A percentile compares a stretch with the other conserved stretches of the same genome.
These are phyloP conservation scores for Fusarium napiforme DNA, from an alignment of 2,329 filamentous ascomycete genomes.

Conservation along the genomic window DNA sequence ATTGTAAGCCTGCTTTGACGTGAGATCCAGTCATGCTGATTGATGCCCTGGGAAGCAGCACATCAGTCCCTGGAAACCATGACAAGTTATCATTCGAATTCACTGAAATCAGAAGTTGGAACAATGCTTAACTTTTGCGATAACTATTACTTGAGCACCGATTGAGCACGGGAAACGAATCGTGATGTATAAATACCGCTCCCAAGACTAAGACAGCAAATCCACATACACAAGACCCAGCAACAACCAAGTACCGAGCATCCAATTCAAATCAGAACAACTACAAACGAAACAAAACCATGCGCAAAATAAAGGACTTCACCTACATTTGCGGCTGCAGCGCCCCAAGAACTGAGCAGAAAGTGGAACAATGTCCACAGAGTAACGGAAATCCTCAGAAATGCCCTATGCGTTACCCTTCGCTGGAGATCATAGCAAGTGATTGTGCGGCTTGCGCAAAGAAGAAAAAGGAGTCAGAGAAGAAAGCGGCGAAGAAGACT, in stretches of 20 bases:
- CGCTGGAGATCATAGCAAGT: background rate
- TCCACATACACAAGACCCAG: background rate
- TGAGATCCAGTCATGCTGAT: background rate
- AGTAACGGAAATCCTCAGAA: background rate
- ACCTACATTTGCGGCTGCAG: background rate
- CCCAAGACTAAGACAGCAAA: no score
- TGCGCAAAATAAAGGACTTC: background rate
- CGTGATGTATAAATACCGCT: background rate
- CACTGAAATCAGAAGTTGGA: background rate
- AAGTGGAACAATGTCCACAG: background rate
- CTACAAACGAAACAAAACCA: background rate
- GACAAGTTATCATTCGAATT: background rate
- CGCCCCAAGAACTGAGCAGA: background rate
- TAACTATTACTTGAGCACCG: background rate
- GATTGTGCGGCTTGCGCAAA: background rate
- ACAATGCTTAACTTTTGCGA: background rate
- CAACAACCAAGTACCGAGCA: background rate
- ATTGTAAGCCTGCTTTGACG: rapidly evolving
- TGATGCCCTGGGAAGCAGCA: background rate
- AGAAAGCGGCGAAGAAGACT: background rate
- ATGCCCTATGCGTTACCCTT: background rate
- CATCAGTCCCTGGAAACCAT: background rate
- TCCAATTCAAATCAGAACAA: background rate
- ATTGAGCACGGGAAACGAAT: no score
- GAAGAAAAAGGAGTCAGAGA: background rate